A percentile compares a stretch with the other conserved stretches of the same genome.
These are phyloP conservation scores for Yamadazyma spencermartinsiae DNA, from an alignment of 1,139 yeast species.

Conservation along the genomic window DNA sequence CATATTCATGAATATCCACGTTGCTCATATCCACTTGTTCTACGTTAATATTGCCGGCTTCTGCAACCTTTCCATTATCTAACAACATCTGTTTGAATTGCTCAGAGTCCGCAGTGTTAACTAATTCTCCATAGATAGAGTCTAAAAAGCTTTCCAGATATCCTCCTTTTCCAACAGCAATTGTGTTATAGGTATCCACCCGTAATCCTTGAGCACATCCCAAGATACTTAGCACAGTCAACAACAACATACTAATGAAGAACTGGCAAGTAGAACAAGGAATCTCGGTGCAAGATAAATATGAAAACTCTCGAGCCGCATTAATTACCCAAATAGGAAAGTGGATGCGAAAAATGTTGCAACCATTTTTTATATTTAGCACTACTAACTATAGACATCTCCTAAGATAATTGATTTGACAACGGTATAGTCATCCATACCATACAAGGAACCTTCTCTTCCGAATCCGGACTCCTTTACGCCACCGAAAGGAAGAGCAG, in stretches of 20 bases:
- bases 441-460: conserved; percentile 51
- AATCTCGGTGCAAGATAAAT: no score
- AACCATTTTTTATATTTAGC: conserved; percentile 44
- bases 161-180: not conserved
- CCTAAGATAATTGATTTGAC: conserved; percentile 43
- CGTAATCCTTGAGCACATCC: not conserved
- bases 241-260: not conserved
- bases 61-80: conserved; percentile 5
- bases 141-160: conserved; percentile 18
- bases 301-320: conserved; percentile 2
- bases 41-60: not conserved
- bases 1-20: conserved; percentile 5
- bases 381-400: conserved; percentile 26
- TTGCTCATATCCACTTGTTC: conserved; percentile 4
- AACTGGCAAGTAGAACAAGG: no score
- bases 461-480: conserved; percentile 51
- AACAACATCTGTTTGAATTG: conserved; percentile 7
- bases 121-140: conserved; percentile 21
- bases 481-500: conserved; percentile 54
- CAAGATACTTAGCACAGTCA: not conserved
- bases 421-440: conserved; percentile 45
- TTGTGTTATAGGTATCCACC: conserved; percentile 2
- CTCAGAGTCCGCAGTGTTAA: conserved; percentile 8
- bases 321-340: conserved; percentile 12
- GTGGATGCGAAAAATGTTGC: conserved; percentile 60